Evolutionary conservation across 257 asterid genomes (phyloP), one percentile per base, ranked within the genome.

Genomic region (Solanum bulbocastanum): DNA sequence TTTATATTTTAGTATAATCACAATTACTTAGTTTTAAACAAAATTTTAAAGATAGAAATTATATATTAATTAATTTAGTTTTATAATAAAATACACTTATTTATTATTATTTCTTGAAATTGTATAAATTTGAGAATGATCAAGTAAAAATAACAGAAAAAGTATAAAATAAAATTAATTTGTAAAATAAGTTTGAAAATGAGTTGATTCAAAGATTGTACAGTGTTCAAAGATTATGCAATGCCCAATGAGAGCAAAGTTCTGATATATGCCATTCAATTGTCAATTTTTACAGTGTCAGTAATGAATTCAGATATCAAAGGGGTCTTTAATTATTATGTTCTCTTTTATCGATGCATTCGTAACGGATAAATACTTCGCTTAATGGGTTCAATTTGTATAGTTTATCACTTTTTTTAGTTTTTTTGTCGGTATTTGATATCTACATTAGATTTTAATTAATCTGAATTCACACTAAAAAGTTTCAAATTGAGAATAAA

Each of bases 361-460:
- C 3, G 69, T 44, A 13, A 13, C 18, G 52, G 52, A 44, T 44
- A 44, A 44, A 44, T 44, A 44, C 2, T 44, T 12, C 16, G 5
- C 52, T 44, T 44, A 44, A 44, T 44, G 52, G 0, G 18, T 44
- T 0, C 18, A 44, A 44, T 44, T 44, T 12, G 18, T 44, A 4
- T 44, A 44, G 18, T 44, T 4, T 13, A 44, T 44, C 52, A 44
- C 6, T 4, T 44, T 13, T 44, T 44, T 44, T 44, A 13, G 52
- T 12, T 12, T 44, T 44, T 44, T 0, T 0, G 0, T 4, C 2
- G 0, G 1, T 12, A 1, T 44, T 44, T 12, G 52, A 12, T 44
- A 13, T 44, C 0, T 0, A 44, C 0, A 12, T 44, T 44, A 0
- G 0, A 44, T 12, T 44, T 0, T 1, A 1, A 44, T 44, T 13